These are phyloP conservation scores for Prunus mume DNA, from an alignment of 306 rosid species.

Conservation along the genomic window DNA sequence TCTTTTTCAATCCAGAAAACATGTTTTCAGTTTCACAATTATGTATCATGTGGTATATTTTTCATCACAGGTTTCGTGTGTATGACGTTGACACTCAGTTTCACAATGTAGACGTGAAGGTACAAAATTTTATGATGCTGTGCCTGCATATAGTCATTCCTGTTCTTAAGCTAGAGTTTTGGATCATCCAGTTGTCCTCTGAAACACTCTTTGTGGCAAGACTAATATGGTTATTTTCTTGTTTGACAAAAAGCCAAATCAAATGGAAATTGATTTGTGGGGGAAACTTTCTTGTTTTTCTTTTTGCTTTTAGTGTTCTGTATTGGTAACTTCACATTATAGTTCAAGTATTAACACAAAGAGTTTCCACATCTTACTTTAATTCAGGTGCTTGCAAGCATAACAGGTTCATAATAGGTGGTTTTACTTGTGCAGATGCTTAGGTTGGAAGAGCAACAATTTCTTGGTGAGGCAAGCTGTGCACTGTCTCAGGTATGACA, in stretches of 20 bases:
- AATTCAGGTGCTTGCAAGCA: background rate
- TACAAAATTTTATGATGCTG: slow-evolving; percentile 27
- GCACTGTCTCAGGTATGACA: slow-evolving; percentile 74
- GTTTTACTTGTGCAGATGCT: slow-evolving; percentile 67
- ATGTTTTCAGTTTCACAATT: slow-evolving; percentile 34
- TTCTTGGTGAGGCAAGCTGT: slow-evolving; percentile 94
- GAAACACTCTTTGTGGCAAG: background rate
- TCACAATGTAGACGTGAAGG: slow-evolving; percentile 80
- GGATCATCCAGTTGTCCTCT: background rate
- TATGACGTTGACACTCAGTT: slow-evolving; percentile 88
- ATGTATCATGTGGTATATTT: slow-evolving; percentile 23
- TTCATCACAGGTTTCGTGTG: slow-evolving; percentile 70
- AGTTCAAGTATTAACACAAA: background rate
- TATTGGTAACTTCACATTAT: background rate
- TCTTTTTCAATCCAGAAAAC: slow-evolving; percentile 17
- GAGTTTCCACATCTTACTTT: background rate
- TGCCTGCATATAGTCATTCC: slow-evolving; percentile 14
- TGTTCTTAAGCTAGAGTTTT: slow-evolving; percentile 2
- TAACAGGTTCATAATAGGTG: slow-evolving; percentile 5
- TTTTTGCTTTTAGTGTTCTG: background rate
- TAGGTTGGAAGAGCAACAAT: slow-evolving; percentile 92
- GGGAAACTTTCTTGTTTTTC: background rate
- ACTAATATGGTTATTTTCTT: background rate
- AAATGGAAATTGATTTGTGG: background rate
- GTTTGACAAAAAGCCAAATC: background rate